Percentiles rank a stretch among this genome's conserved stretches.
These are phyloP conservation scores for Malus hybrid DNA, from an alignment of 331 rosid genomes.

Conservation along the genomic window DNA sequence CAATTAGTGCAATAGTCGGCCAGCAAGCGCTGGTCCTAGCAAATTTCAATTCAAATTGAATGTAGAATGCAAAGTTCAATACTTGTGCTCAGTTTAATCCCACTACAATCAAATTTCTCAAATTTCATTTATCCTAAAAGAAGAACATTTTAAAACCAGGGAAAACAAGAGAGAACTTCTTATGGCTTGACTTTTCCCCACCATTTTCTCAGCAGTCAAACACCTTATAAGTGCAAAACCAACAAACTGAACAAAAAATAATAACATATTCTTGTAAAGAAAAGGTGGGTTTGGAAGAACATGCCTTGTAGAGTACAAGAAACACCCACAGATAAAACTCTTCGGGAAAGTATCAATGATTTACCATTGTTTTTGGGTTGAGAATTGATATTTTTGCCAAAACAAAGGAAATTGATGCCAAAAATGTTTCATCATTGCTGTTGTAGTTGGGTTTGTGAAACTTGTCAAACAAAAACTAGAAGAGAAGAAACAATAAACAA, in stretches of 20 bases:
- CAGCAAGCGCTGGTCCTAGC: too few relatives aligned
- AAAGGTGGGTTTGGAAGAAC: background rate
- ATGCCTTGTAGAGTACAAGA: conserved; percentile 39
- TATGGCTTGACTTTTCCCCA: background rate
- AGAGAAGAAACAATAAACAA: background rate
- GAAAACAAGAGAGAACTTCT: background rate
- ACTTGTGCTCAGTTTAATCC: background rate
- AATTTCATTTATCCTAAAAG: background rate
- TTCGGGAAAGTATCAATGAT: conserved; percentile 43
- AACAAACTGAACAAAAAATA: background rate
- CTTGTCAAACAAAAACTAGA: background rate
- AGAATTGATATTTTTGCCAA: background rate
- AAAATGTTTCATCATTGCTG: background rate
- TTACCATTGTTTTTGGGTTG: conserved; percentile 17
- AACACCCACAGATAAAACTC: conserved; percentile 17
- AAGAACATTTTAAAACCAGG: background rate
- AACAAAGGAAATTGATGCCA: background rate
- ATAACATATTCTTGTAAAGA: background rate
- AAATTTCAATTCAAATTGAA: background rate
- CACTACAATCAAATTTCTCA: background rate
- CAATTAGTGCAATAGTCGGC: too few relatives aligned
- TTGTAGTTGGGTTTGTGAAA: too few relatives aligned
- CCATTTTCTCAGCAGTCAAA: background rate
- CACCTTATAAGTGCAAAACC: background rate
- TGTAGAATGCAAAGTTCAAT: background rate